Base-by-base conservation (phyloP, 768 basidiomycete species). In the Chalciporus chontae region DNA sequence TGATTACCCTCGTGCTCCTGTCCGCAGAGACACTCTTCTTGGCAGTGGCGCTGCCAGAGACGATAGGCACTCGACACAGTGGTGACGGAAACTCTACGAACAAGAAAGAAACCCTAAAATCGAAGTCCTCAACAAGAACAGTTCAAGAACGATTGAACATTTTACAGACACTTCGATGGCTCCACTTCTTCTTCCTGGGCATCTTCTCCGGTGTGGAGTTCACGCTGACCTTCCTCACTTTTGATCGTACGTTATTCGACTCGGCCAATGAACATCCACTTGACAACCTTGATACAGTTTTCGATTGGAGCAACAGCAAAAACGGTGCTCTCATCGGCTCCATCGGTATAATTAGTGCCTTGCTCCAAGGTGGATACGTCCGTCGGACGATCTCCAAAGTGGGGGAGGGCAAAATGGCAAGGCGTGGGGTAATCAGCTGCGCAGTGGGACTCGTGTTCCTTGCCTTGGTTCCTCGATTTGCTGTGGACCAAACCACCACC, bases 181-280 rank as follows among this genome's bases (percentile, higher is more conserved):
- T 90, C 14, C 94, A 98, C 65, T 87, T 93, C 65, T 67, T 84
- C 40, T 99, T 97, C 74, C 72, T 98, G 52, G 80, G 85, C 45
- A 65, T 95, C 43, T 98, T 99, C 69, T 94, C 94, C 2, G 95
- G 94, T 11, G 81, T 96, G 43, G 95, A 99, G 65, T 97, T 97
- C 69, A 99, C 95, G 0, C 75, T 99, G 18, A 95, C 93, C 0
- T 98, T 98, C 76, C 73, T 97, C 41, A 96, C 89, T 2, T 94
- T 91, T 60, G 90, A 92, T 65, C 69, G 91, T 87, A 71, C 67
- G 85, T 76, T 42, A 21, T 55, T 15, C 9, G 10, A 31, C 10
- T 53, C 51, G 6, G 46, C 14, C 43, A 21, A 37, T 40, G 26
- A 15, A 26, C 11, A 15, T 31, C 8, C 3, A 26, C 23, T 8